Percentiles rank a stretch among this genome's conserved stretches.
phyloP scores from a whole-genome alignment of 108 stramenopile genomes.

The Cyclotella atomus region DNA sequence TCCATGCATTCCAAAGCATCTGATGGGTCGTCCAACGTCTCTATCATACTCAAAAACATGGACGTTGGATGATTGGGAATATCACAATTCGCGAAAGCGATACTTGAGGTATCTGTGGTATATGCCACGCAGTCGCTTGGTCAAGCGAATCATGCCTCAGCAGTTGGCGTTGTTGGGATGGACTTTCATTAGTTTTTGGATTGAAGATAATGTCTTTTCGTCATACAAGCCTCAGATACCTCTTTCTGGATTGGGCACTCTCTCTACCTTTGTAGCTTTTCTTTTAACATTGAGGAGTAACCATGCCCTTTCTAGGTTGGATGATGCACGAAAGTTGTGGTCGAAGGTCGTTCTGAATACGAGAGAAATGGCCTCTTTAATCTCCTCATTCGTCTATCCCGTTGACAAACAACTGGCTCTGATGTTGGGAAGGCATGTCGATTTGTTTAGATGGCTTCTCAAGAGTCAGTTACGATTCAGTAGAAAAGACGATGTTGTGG shows the following conservation, averaged over 20 bases:
- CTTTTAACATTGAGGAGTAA: constrained; percentile 62
- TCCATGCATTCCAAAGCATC: constrained; percentile 39
- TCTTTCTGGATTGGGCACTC: constrained; percentile 42
- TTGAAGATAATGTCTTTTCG: constrained; percentile 21
- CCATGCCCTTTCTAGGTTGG: constrained; percentile 57
- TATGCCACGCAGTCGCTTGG: constrained; percentile 36
- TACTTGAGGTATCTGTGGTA: constrained; percentile 41
- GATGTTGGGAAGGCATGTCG: constrained; percentile 50
- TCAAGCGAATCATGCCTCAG: constrained; percentile 51
- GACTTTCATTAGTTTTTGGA: constrained; percentile 26
- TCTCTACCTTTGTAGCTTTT: constrained; percentile 65
- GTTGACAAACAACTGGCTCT: constrained; percentile 40
- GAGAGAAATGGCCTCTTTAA: constrained; percentile 53
- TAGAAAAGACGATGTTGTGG: constrained; percentile 25
- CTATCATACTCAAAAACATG: constrained; percentile 30
- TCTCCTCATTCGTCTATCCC: constrained; percentile 48
- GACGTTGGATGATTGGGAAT: constrained; percentile 58
- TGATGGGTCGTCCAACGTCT: constrained; percentile 19
- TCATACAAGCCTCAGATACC: constrained; percentile 22
- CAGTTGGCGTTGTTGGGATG: constrained; percentile 32
- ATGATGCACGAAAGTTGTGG: constrained; percentile 48
- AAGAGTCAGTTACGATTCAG: constrained; percentile 53
- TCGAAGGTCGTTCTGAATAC: constrained; percentile 50
- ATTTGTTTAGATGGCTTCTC: constrained; percentile 62
- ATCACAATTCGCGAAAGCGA: constrained; percentile 46